These are phyloP conservation scores for Williopsis jadinii DNA, from an alignment of 1,139 yeast species.

Conservation along the genomic window DNA sequence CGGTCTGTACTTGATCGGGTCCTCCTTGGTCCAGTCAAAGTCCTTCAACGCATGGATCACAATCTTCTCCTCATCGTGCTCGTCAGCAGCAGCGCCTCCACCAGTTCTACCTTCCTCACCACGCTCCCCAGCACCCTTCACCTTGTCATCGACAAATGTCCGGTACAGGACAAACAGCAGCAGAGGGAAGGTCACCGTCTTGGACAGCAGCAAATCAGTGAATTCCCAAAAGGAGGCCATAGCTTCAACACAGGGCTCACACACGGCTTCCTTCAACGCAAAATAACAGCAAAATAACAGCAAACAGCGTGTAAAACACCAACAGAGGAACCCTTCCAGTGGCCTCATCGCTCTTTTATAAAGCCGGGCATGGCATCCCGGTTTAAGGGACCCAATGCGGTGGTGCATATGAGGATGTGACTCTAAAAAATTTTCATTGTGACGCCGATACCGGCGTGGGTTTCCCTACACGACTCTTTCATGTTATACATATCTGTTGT, in stretches of 20 bases:
- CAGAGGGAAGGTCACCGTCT: conserved; percentile 10
- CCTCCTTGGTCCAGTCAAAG: conserved; percentile 41
- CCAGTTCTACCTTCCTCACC: neutral
- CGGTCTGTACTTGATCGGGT: conserved; percentile 53
- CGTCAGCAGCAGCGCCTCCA: neutral
- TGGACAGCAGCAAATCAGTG: conserved; percentile 5
- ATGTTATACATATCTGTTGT: too few relatives aligned
- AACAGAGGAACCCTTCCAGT: too few relatives aligned
- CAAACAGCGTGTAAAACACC: too few relatives aligned
- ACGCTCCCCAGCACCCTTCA: neutral
- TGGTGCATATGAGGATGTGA: too few relatives aligned
- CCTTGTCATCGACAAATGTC: conserved; percentile 2
- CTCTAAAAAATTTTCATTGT: too few relatives aligned
- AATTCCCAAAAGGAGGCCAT: too few relatives aligned
- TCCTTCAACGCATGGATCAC: conserved; percentile 13
- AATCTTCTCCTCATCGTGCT: neutral
- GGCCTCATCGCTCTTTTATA: too few relatives aligned
- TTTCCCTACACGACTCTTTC: neutral
- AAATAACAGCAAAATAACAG: too few relatives aligned
- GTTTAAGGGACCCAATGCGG: too few relatives aligned
- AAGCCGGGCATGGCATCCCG: too few relatives aligned
- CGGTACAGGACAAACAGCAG: conserved; percentile 8
- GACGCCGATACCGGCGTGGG: too few relatives aligned
- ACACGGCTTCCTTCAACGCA: neutral
- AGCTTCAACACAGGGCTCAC: too few relatives aligned